Percentiles rank a stretch among this genome's conserved stretches.
Evolutionary conservation across 2,329 filamentous ascomycete species (phyloP).

Genomic region (Penicillium sp.): DNA sequence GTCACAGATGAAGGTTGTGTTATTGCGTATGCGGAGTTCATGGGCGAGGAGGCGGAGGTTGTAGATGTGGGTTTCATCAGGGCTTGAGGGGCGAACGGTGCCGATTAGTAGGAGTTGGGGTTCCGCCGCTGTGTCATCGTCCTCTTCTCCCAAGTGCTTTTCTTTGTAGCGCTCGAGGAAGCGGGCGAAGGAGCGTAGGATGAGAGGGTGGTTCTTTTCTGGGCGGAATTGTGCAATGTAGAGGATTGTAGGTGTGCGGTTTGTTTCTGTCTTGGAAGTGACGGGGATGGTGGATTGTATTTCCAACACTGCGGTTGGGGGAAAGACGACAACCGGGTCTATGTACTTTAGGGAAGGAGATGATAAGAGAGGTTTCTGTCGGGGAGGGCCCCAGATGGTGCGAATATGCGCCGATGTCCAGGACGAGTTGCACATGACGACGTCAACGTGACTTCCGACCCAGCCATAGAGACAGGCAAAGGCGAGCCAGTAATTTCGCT

Average conservation of each 20-base stretch:
- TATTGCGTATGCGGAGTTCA: slow-evolving; percentile 81
- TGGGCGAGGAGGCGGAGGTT: slow-evolving; percentile 83
- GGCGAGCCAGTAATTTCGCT: slow-evolving; percentile 82
- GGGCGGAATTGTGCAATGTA: slow-evolving; percentile 98
- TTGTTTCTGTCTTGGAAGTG: slow-evolving; percentile 68
- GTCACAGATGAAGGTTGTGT: slow-evolving; percentile 86
- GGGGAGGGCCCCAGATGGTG: slow-evolving; percentile 72
- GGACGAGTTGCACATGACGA: slow-evolving; percentile 96
- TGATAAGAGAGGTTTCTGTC: slow-evolving; percentile 22
- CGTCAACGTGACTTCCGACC: slow-evolving; percentile 82
- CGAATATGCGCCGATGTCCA: slow-evolving; percentile 90
- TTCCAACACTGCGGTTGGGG: slow-evolving; percentile 87
- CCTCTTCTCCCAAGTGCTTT: background rate
- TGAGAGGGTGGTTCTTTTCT: slow-evolving; percentile 92
- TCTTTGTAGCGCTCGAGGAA: slow-evolving; percentile 57
- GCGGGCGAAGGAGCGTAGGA: slow-evolving; percentile 81
- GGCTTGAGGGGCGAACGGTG: slow-evolving; percentile 75
- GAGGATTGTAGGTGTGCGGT: slow-evolving; percentile 73
- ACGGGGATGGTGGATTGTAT: slow-evolving; percentile 76
- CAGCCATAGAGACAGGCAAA: slow-evolving; percentile 84
- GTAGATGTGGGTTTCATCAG: slow-evolving; percentile 70
- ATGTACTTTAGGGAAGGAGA: slow-evolving; percentile 44
- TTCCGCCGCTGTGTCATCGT: slow-evolving; percentile 41
- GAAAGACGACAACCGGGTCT: slow-evolving; percentile 74
- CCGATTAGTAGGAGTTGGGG: slow-evolving; percentile 77